Evolutionary conservation across 2,329 filamentous ascomycete species (phyloP).

Genomic region (Blastomyces percursus): DNA sequence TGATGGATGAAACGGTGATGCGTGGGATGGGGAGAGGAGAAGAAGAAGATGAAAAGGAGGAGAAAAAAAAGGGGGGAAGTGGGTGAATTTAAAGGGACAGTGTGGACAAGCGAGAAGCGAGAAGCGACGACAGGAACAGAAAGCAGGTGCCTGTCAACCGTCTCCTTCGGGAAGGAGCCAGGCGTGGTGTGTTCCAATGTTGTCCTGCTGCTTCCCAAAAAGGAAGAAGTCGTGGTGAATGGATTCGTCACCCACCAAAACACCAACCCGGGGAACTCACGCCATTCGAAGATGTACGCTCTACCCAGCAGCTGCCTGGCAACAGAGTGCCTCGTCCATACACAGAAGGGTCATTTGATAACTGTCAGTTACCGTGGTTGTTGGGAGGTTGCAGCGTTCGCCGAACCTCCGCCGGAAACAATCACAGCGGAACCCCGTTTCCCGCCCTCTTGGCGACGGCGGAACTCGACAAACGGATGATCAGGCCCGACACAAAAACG

Average conservation of each 20-base stretch:
- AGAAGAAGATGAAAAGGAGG: neutral
- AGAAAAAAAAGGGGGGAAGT: slow-evolving; percentile 7
- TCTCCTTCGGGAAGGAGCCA: neutral
- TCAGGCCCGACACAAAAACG: neutral
- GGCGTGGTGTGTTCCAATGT: neutral
- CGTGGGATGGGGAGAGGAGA: neutral
- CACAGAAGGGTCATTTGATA: too few species aligned
- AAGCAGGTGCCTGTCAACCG: neutral
- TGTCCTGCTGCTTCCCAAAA: neutral
- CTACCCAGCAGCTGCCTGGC: neutral
- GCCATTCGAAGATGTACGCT: neutral
- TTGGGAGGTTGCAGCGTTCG: neutral
- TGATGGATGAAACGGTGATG: neutral
- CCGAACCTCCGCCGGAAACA: neutral
- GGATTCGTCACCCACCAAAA: neutral
- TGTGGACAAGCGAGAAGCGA: neutral
- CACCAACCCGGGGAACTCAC: neutral
- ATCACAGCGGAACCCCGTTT: neutral
- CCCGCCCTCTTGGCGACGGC: neutral
- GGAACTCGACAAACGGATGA: neutral
- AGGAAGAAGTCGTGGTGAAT: neutral
- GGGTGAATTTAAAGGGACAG: slow-evolving; percentile 9
- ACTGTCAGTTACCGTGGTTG: neutral
- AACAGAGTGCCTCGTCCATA: neutral
- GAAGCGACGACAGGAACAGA: neutral